Evolutionary conservation across 202 grass and related monocot genomes (phyloP), one percentile per base, ranked within the genome.

Genomic region (Panicum virgatum): DNA sequence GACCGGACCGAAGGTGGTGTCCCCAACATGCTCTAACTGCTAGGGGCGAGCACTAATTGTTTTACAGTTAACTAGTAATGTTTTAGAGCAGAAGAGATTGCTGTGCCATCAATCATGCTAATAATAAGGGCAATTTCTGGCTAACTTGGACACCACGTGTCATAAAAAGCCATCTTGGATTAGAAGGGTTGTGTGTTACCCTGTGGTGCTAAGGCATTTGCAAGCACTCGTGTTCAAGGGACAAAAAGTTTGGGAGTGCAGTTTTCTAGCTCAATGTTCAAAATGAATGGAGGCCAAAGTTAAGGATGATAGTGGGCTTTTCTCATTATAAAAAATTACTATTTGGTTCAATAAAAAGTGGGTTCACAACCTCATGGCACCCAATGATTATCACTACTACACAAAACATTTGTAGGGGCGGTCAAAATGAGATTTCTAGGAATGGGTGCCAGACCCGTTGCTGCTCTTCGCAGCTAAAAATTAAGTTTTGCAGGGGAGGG

Each of bases 321-420:
- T 73, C 7, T 34, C 6, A 56, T 39, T 32, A 5, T 56, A 2
- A 70, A 26, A 73, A 44, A 56, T 53, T 78, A 19, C 57, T 64
- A 10, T 69, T 40, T 19, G 63, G 50, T 84, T 27, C 13, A 65
- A 51, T 51, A 36, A 63, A n/a, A n/a, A 50, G 18, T 51, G 34
- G 47, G 54, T 20, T 9, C 51, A 72, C 20, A 67, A 25, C 6
- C 45, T 62, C 65, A 42, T 52, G 56, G 65, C 47, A 38, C 58
- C 58, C 18, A 73, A 25, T 86, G 27, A 38, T 45, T 80, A 43
- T n/a, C n/a, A n/a, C n/a, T n/a, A n/a, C n/a, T n/a, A n/a, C n/a
- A n/a, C n/a, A n/a, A n/a, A n/a, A n/a, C n/a, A n/a, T n/a, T n/a
- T n/a, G n/a, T n/a, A n/a, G n/a, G n/a, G n/a, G n/a, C n/a, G n/a